phyloP scores from a whole-genome alignment of 1,139 yeast species.

The Candida frijolesensis region DNA sequence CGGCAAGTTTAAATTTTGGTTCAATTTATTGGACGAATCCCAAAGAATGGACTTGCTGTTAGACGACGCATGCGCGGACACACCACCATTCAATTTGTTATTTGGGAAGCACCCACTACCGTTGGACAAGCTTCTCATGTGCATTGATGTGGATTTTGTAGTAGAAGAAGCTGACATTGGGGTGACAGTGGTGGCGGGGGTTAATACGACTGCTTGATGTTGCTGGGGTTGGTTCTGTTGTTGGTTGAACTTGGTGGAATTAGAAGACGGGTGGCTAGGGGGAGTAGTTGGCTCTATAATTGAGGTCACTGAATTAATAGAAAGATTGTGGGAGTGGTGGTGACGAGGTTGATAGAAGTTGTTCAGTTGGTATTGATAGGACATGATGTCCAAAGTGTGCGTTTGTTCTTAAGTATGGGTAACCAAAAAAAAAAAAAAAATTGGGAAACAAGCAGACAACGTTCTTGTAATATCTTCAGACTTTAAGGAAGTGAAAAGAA shows the following conservation, averaged over 20 bases:
- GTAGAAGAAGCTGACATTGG: slow-evolving; percentile 14
- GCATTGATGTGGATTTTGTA: slow-evolving; percentile 7
- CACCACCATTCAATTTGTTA: background rate
- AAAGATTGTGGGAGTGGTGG: slow-evolving; percentile 37
- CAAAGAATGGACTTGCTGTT: slow-evolving; percentile 26
- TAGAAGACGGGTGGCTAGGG: slow-evolving; percentile 21
- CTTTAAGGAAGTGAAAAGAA: background rate
- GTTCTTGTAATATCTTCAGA: background rate
- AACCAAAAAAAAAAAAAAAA: slow-evolving; percentile 2
- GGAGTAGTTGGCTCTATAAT: slow-evolving; percentile 47
- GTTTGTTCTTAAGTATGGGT: background rate
- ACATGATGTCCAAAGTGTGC: slow-evolving; percentile 3
- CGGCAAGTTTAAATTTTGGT: slow-evolving; percentile 31
- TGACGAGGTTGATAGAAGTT: slow-evolving; percentile 5
- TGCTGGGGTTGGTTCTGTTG: slow-evolving; percentile 4
- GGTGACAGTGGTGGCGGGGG: slow-evolving; percentile 14
- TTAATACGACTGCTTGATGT: slow-evolving; percentile 7
- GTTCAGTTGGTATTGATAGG: slow-evolving; percentile 8
- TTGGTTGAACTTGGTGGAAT: slow-evolving; percentile 2
- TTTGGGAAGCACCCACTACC: background rate
- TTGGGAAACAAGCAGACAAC: slow-evolving; percentile 1
- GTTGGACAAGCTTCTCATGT: slow-evolving; percentile 15
- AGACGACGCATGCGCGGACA: background rate
- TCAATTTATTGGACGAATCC: slow-evolving; percentile 31
- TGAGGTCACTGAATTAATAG: slow-evolving; percentile 39